These are phyloP conservation scores for Nicotiana tomentosiformis DNA, from an alignment of 257 asterid genomes.

Conservation along the genomic window DNA sequence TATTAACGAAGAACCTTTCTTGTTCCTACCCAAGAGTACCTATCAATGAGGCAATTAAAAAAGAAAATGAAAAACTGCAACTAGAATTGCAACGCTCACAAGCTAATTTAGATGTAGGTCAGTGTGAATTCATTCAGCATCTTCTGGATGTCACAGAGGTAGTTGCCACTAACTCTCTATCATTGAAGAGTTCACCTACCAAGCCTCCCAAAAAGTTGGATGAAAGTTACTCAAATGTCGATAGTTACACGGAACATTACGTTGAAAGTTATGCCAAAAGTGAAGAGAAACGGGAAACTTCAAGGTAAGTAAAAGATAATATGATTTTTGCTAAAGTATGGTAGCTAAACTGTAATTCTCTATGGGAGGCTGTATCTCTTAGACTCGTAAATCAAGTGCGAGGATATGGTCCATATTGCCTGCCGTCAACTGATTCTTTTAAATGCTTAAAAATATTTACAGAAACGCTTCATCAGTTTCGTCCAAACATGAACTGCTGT, in stretches of 20 bases:
- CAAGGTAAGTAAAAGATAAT: slow-evolving; percentile 41
- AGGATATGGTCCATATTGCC: not conserved
- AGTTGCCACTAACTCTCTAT: slow-evolving; percentile 53
- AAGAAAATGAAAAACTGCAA: slow-evolving; percentile 79
- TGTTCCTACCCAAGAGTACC: slow-evolving; percentile 80
- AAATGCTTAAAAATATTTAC: slow-evolving; percentile 17
- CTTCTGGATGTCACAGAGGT: slow-evolving; percentile 84
- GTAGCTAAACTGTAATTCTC: not conserved
- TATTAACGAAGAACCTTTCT: slow-evolving; percentile 75
- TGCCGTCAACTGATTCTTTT: not conserved
- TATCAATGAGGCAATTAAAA: slow-evolving; percentile 54
- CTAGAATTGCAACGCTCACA: slow-evolving; percentile 79
- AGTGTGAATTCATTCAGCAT: slow-evolving; percentile 89
- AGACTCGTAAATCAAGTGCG: not conserved
- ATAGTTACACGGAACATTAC: slow-evolving; percentile 22
- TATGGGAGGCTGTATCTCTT: not conserved
- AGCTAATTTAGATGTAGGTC: slow-evolving; percentile 65
- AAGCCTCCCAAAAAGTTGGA: slow-evolving; percentile 48
- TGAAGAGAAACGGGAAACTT: slow-evolving; percentile 44
- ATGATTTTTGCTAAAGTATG: not conserved
- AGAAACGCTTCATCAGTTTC: slow-evolving; percentile 69
- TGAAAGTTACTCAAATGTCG: slow-evolving; percentile 26
- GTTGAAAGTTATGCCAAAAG: slow-evolving; percentile 32
- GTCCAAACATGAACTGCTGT: slow-evolving; percentile 50
- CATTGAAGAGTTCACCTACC: slow-evolving; percentile 34